phyloP scores from a whole-genome alignment of 1,139 yeast species.

The Zhuliangozyma parablackwelliae region DNA sequence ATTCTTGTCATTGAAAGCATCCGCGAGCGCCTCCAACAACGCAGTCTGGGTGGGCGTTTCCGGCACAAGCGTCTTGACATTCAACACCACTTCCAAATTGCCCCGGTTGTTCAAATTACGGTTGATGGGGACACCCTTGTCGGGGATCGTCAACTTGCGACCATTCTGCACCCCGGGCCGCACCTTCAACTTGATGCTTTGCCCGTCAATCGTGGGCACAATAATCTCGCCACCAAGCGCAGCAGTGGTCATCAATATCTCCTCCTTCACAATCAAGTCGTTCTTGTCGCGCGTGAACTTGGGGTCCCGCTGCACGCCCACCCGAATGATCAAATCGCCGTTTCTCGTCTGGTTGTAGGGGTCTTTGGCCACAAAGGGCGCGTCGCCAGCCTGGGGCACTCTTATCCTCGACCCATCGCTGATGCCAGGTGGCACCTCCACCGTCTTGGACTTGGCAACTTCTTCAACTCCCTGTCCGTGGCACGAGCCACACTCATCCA shows the following conservation, averaged over 20 bases:
- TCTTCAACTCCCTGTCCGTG: conserved; percentile 86
- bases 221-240: conserved; percentile 89
- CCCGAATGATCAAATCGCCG: conserved; percentile 84
- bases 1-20: conserved; percentile 71
- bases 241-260: conserved; percentile 91
- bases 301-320: conserved; percentile 72
- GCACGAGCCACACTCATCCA: conserved; percentile 74
- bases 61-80: conserved; percentile 70
- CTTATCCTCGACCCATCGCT: conserved; percentile 83
- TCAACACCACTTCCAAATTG: conserved; percentile 71
- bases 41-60: conserved; percentile 85
- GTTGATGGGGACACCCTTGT: conserved; percentile 79
- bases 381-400: conserved; percentile 86
- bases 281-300: conserved; percentile 62
- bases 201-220: conserved; percentile 83
- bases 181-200: conserved; percentile 70
- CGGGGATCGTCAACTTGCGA: conserved; percentile 70
- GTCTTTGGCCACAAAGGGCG: conserved; percentile 69
- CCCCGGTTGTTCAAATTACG: conserved; percentile 62
- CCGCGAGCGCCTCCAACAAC: conserved; percentile 92
- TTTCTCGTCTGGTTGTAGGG: conserved; percentile 60
- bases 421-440: conserved; percentile 86
- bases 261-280: conserved; percentile 59
- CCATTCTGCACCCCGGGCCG: conserved; percentile 85
- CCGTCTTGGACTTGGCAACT: conserved; percentile 60